Percentiles rank a stretch among this genome's conserved stretches.
Conservation (phyloP, 164 flowering plant genomes). For the Vitis amurensis region DNA sequence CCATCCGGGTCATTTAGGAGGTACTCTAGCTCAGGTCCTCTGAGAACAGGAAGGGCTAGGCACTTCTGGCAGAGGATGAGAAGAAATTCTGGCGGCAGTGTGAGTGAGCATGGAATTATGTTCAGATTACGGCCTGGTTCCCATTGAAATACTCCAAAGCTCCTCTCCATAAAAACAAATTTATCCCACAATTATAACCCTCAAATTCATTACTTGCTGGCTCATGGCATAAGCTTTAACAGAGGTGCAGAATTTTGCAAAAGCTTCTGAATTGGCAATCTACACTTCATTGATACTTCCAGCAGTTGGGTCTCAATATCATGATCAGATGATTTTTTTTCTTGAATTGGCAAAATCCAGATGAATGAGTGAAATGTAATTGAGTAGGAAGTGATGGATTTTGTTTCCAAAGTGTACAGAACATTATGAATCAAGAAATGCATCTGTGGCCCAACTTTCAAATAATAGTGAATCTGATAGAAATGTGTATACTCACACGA, state of each 20-base stretch:
- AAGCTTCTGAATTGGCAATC: too few species aligned
- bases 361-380: neutral
- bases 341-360: neutral
- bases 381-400: neutral
- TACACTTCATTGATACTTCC: too few species aligned
- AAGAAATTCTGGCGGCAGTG: slow-evolving; percentile 50
- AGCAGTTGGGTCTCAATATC: too few species aligned
- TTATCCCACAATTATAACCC: too few species aligned
- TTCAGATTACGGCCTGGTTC: slow-evolving; percentile 47
- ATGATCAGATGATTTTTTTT: too few species aligned
- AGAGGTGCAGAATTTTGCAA: too few species aligned
- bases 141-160: slow-evolving; percentile 14
- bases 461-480: neutral
- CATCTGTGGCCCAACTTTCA: neutral
- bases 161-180: neutral
- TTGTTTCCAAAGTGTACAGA: slow-evolving; percentile 13
- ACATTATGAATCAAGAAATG: neutral
- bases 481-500: too few species aligned
- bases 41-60: slow-evolving; percentile 41
- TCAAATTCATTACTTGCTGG: neutral
- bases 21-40: slow-evolving; percentile 71
- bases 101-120: slow-evolving; percentile 57
- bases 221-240: too few species aligned
- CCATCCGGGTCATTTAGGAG: slow-evolving; percentile 62
- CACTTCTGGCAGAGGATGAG: slow-evolving; percentile 56